Percentiles rank a stretch among this genome's conserved stretches.
These are phyloP conservation scores for Penicillium sp. DNA, from an alignment of 2,329 filamentous ascomycete genomes.

Conservation along the genomic window DNA sequence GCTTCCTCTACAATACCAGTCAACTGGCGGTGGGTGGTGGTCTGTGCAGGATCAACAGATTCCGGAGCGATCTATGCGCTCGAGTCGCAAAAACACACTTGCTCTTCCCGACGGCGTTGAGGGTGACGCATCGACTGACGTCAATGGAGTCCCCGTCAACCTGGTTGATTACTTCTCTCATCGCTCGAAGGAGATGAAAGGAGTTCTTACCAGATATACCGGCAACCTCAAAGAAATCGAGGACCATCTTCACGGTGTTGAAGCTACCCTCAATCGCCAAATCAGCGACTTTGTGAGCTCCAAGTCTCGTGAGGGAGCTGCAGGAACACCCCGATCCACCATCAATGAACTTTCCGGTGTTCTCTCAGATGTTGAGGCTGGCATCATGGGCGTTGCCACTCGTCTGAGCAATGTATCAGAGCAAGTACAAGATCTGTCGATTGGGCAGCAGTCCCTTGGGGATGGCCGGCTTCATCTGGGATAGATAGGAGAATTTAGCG, in stretches of 20 bases:
- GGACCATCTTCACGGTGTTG: constrained; percentile 63
- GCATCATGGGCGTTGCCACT: constrained; percentile 63
- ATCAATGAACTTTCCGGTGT: constrained; percentile 55
- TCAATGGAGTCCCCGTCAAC: constrained; percentile 57
- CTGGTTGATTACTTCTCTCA: constrained; percentile 65
- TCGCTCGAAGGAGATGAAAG: constrained; percentile 61
- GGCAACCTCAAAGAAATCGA: constrained; percentile 64
- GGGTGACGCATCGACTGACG: constrained; percentile 41
- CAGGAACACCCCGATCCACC: constrained; percentile 46
- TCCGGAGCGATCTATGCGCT: constrained; percentile 40
- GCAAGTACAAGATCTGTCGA: constrained; percentile 57
- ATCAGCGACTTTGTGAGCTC: constrained; percentile 55
- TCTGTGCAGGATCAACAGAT: constrained; percentile 41
- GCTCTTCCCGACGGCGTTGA: constrained; percentile 50
- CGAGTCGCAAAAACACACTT: constrained; percentile 45
- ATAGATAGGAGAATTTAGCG: constrained; percentile 9
- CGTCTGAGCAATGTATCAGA: constrained; percentile 62
- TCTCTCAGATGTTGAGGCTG: constrained; percentile 64
- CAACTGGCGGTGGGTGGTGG: constrained; percentile 46
- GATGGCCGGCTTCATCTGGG: constrained; percentile 29
- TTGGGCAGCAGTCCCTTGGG: constrained; percentile 42
- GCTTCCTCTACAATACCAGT: constrained; percentile 65
- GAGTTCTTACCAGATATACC: constrained; percentile 59
- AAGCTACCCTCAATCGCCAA: constrained; percentile 60
- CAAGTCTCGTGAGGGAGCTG: constrained; percentile 42